phyloP scores from a whole-genome alignment of 2,329 filamentous ascomycete species.

The Tolypocladium endophyticum region DNA sequence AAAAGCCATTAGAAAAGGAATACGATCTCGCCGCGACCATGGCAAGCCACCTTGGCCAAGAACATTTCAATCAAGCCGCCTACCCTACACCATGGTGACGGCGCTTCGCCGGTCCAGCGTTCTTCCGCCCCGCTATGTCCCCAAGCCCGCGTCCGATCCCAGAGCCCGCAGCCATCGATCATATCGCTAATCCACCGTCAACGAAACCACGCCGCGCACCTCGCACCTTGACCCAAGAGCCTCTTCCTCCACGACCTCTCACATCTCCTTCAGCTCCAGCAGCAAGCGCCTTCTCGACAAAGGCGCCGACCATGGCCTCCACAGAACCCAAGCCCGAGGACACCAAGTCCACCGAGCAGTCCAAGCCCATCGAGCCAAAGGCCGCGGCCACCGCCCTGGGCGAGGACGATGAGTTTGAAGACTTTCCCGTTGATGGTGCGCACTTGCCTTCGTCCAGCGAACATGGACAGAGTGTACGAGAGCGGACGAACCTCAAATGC shows the following conservation, averaged over 20 bases:
- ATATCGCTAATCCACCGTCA: background rate
- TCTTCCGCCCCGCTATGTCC: background rate
- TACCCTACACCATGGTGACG: background rate
- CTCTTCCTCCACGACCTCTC: background rate
- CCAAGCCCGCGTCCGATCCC: background rate
- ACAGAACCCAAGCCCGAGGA: slow-evolving; percentile 8
- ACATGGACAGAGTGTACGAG: background rate
- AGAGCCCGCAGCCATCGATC: background rate
- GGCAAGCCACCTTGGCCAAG: too few relatives aligned
- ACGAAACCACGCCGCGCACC: slow-evolving; percentile 3
- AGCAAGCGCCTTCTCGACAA: background rate
- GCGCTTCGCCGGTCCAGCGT: background rate
- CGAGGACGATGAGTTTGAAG: slow-evolving; percentile 98
- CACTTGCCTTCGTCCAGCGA: background rate
- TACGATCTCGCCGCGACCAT: too few relatives aligned
- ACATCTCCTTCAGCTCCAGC: background rate
- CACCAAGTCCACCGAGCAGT: slow-evolving; percentile 15
- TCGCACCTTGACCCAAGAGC: background rate
- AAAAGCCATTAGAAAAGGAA: too few relatives aligned
- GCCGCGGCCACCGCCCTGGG: slow-evolving; percentile 55
- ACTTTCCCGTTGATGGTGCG: slow-evolving; percentile 92
- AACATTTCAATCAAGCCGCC: background rate
- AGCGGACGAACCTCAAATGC: background rate
- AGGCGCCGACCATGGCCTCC: slow-evolving; percentile 5
- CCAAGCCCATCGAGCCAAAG: slow-evolving; percentile 19